Evolutionary conservation across 805 yeast species (phyloP).

Genomic region (Yarrowia hollandica): DNA sequence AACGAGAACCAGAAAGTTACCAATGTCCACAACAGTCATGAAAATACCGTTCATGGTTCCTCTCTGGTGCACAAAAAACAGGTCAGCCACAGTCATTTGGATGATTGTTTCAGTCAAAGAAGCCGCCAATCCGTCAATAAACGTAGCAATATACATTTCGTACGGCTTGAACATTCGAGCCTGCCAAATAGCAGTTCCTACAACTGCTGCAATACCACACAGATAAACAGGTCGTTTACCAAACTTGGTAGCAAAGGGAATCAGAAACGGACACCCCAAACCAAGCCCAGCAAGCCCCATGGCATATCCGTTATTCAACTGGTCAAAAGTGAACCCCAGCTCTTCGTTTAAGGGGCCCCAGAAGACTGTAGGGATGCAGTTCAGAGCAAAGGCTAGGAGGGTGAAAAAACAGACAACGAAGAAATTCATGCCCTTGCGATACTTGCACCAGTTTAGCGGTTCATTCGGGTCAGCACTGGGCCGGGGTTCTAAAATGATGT

Average conservation of each 20-base stretch:
- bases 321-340: conserved; percentile 30
- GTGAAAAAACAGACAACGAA: conserved; percentile 30
- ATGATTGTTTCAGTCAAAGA: conserved; percentile 33
- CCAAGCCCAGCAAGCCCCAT: conserved; percentile 31
- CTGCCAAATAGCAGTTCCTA: conserved; percentile 30
- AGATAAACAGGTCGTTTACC: conserved; percentile 33
- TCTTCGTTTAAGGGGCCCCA: conserved; percentile 31
- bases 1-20: conserved; percentile 35
- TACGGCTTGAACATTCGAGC: conserved; percentile 31
- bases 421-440: conserved; percentile 28
- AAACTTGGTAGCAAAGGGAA: conserved; percentile 32
- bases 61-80: conserved; percentile 37
- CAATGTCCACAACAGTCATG: conserved; percentile 36
- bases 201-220: conserved; percentile 23
- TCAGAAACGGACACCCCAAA: conserved; percentile 32
- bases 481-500: conserved; percentile 23
- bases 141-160: conserved; percentile 31
- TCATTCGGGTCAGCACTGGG: conserved; percentile 30
- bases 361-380: conserved; percentile 28
- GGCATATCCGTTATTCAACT: conserved; percentile 30
- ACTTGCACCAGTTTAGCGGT: conserved; percentile 31
- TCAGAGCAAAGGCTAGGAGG: conserved; percentile 27
- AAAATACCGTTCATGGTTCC: conserved; percentile 37
- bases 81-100: conserved; percentile 35
- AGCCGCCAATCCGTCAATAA: conserved; percentile 29